Base-by-base conservation (phyloP, 495 filamentous ascomycete species). In the Podospora tetraspora region DNA sequence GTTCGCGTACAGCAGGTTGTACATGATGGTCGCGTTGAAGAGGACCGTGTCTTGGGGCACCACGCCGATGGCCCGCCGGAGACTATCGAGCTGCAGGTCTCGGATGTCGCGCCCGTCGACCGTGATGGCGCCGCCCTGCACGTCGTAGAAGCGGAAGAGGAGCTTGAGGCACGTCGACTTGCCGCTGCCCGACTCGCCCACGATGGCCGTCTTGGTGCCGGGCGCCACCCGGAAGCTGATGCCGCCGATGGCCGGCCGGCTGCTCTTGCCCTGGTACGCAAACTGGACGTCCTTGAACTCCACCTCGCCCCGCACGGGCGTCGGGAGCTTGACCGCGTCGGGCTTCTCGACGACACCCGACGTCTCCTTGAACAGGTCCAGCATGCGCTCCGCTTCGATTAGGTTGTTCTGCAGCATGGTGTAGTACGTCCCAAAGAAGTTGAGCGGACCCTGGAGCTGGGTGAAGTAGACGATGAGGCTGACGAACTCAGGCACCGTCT, bases 401-500 rank as follows among this genome's bases (percentile, higher is more conserved):
- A 97, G 87, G 58, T 92, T 90, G 25, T 92, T 92, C 77, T 97
- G 94, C 29, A 97, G 93, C 69, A 91, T 92, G 32, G 93, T 86
- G 77, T 97, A 97, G 79, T 96, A 97, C 0, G 94, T 94, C 37
- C 94, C 94, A 77, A 97, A 97, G 84, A 96, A 99, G 78, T 97
- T 97, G 72, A 99, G 84, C 10, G 95, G 95, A 1, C 88, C 90
- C 78, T 97, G 93, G 32, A 99, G 83, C 77, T 99, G 95, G 30
- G 87, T 89, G 84, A 98, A 93, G 79, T 97, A 99, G 6, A 90
- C 91, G 68, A 98, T 82, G 64, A 98, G 81, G 3, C 82, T 79
- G 9, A 95, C 90, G 74, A 97, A 97, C 63, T 90, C 82, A 69
- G 92, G 91, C 11, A 97, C 92, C 23, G 82, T 78, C 23, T 85